phyloP scores from a whole-genome alignment of 345 rosid genomes.

The Anacardium occidentale region DNA sequence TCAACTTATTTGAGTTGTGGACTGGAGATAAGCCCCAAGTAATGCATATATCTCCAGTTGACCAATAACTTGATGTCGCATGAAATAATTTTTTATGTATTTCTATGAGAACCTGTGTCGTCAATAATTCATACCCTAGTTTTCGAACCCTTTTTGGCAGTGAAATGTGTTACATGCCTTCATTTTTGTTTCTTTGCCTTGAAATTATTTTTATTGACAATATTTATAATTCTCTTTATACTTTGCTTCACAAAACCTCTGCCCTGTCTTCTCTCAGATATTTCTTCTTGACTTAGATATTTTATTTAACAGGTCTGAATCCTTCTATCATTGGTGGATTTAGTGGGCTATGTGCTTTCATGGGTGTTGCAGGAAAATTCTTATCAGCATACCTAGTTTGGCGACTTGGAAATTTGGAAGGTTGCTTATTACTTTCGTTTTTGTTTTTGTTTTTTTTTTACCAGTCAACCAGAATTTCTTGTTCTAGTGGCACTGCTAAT shows the following conservation, averaged over 20 bases:
- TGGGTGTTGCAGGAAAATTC: slow-evolving; percentile 96
- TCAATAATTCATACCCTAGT: not conserved
- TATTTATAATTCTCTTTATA: not conserved
- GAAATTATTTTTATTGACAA: not conserved
- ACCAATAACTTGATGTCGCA: not conserved
- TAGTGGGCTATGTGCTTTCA: slow-evolving; percentile 84
- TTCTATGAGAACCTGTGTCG: not conserved
- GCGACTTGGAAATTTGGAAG: slow-evolving; percentile 74
- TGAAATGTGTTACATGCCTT: not conserved
- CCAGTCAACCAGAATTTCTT: not conserved
- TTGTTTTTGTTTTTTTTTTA: slow-evolving; percentile 6
- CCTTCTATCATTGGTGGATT: slow-evolving; percentile 89
- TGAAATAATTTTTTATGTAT: not conserved
- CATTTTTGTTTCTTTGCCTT: not conserved
- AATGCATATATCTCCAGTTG: not conserved
- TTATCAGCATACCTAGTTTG: slow-evolving; percentile 73
- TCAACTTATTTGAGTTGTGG: not conserved
- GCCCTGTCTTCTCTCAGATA: not conserved
- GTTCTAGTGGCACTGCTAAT: not conserved
- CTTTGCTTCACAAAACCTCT: not conserved
- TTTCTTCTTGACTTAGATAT: slow-evolving; percentile 15
- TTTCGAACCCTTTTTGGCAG: not conserved
- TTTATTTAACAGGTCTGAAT: slow-evolving; percentile 55
- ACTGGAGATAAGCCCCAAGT: not conserved
- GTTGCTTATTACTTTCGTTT: slow-evolving; percentile 33